These are phyloP conservation scores for Globisporangium cylindrosporum DNA, from an alignment of 352 stramenopile species.

Conservation along the genomic window DNA sequence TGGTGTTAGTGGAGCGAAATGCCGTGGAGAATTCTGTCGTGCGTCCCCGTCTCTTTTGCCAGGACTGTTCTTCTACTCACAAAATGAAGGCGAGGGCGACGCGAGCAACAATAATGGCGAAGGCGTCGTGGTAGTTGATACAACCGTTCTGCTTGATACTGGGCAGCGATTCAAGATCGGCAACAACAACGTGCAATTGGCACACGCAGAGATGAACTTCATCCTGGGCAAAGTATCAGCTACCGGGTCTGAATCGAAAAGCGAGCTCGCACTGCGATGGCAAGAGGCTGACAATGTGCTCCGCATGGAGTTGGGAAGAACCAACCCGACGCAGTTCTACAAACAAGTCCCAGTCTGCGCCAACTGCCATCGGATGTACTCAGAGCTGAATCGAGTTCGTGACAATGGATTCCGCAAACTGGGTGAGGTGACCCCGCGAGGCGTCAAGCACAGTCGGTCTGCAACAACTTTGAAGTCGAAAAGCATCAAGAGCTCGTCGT, in stretches of 20 bases:
- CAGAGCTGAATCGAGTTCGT: slow-evolving; percentile 45
- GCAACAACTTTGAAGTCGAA: neutral
- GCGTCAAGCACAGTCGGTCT: slow-evolving; percentile 1
- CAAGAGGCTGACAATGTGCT: slow-evolving; percentile 63
- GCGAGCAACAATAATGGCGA: slow-evolving; percentile 3
- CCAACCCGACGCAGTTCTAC: slow-evolving; percentile 72
- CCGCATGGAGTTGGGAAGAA: slow-evolving; percentile 56
- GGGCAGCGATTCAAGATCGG: slow-evolving; percentile 66
- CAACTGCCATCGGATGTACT: slow-evolving; percentile 77
- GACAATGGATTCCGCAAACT: slow-evolving; percentile 42
- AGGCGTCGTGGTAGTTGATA: slow-evolving; percentile 8
- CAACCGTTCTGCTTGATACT: slow-evolving; percentile 32
- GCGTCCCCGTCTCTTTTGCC: slow-evolving; percentile 26
- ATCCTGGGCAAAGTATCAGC: slow-evolving; percentile 19
- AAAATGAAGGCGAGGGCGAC: neutral
- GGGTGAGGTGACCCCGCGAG: neutral
- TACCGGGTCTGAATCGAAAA: slow-evolving; percentile 13
- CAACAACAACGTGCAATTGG: slow-evolving; percentile 72
- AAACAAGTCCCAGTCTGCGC: slow-evolving; percentile 70
- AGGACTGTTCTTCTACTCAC: slow-evolving; percentile 28
- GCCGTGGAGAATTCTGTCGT: slow-evolving; percentile 68
- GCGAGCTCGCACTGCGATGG: slow-evolving; percentile 41
- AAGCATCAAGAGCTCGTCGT: neutral
- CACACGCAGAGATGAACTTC: slow-evolving; percentile 56
- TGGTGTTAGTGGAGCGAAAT: slow-evolving; percentile 26